Evolutionary conservation across 768 basidiomycete species (phyloP).

Genomic region (Porpolomopsis calyptriformis): DNA sequence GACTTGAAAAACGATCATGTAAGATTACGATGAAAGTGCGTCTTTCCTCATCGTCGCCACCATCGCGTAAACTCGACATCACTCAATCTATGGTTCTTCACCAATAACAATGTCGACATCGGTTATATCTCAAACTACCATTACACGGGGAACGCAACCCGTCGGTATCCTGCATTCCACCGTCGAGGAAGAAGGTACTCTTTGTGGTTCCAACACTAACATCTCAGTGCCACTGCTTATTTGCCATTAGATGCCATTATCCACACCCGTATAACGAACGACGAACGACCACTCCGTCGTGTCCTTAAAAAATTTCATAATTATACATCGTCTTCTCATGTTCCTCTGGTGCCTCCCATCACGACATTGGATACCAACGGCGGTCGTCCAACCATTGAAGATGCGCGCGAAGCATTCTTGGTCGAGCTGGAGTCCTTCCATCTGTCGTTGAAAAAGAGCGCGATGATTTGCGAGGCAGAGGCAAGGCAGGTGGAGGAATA

Average conservation of each 20-base stretch:
- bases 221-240: no score
- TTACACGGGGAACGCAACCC: no score
- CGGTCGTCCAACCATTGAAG: conserved; percentile 34
- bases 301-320: conserved; percentile 75
- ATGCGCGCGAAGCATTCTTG: conserved; percentile 69
- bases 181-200: conserved; percentile 55
- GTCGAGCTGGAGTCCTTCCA: conserved; percentile 72
- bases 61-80: no score
- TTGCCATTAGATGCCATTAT: conserved; percentile 57
- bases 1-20: no score
- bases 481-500: conserved; percentile 79
- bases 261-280: conserved; percentile 70
- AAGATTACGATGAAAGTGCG: no score
- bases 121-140: no score
- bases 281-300: conserved; percentile 67
- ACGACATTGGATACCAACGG: conserved; percentile 16
- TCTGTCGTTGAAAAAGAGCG: conserved; percentile 62
- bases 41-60: no score
- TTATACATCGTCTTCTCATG: conserved; percentile 50
- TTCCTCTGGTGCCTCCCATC: conserved; percentile 29
- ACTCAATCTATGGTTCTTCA: no score
- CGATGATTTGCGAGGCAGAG: conserved; percentile 81
- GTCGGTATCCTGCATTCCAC: conserved; percentile 44
- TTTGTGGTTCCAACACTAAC: no score
- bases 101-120: no score